A percentile compares a stretch with the other conserved stretches of the same genome.
phyloP scores from a whole-genome alignment of 2,329 filamentous ascomycete genomes.

The Xylariaceae sp. region DNA sequence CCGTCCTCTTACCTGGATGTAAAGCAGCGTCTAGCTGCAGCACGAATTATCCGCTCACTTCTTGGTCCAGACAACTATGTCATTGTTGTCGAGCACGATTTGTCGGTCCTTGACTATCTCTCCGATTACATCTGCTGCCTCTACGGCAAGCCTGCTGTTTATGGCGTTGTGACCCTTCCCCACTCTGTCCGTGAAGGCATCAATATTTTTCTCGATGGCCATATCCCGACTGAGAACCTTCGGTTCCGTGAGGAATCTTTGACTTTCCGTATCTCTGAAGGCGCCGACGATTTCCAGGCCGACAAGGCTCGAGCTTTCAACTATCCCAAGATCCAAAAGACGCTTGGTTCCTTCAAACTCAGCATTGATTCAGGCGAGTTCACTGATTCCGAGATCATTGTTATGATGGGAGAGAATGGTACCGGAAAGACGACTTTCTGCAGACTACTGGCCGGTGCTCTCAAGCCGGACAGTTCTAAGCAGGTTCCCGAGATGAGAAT shows the following conservation, averaged over 20 bases:
- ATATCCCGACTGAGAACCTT: constrained; percentile 97
- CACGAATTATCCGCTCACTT: constrained; percentile 88
- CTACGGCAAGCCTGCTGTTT: constrained; percentile 92
- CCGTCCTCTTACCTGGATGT: constrained; percentile 99
- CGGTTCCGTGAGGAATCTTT: constrained; percentile 97
- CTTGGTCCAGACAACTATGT: constrained; percentile 90
- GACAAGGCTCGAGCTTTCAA: constrained; percentile 84
- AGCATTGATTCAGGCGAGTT: constrained; percentile 81
- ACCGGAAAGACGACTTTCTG: constrained; percentile 99
- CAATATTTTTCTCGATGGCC: constrained; percentile 98
- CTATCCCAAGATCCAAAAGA: constrained; percentile 93
- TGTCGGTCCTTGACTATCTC: constrained; percentile 97
- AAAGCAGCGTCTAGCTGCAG: constrained; percentile 94
- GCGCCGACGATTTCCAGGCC: constrained; percentile 81
- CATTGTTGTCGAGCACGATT: constrained; percentile 98
- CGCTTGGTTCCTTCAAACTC: constrained; percentile 84
- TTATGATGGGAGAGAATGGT: constrained; percentile 99
- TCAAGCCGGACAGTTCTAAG: constrained; percentile 82
- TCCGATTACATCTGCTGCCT: constrained; percentile 98
- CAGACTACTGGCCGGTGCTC: constrained; percentile 87
- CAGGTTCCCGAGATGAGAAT: constrained; percentile 93
- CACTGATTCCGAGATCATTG: constrained; percentile 97
- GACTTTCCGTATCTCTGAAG: constrained; percentile 91
- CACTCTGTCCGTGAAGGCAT: constrained; percentile 97
- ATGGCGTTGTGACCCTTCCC: constrained; percentile 95